These are phyloP conservation scores for Chaetomium cochliodes DNA, from an alignment of 495 filamentous ascomycete species.

Conservation along the genomic window DNA sequence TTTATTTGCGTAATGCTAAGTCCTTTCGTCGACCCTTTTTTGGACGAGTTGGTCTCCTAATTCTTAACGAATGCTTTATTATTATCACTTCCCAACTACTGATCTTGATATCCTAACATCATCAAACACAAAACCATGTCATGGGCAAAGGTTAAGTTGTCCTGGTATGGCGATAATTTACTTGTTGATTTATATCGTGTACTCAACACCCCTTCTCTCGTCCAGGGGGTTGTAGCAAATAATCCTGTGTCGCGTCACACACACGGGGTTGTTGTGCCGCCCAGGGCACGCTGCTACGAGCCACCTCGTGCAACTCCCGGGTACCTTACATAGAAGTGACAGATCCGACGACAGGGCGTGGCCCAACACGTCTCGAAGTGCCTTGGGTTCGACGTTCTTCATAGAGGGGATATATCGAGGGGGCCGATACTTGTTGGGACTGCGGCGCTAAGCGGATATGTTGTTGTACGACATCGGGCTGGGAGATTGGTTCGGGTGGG, in stretches of 20 bases:
- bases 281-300: not conserved
- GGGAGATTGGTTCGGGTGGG: not conserved
- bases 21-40: too few relatives aligned
- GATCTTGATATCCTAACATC: too few relatives aligned
- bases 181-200: not conserved
- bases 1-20: too few relatives aligned
- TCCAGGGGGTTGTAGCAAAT: not conserved
- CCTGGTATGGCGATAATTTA: too few relatives aligned
- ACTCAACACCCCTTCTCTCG: not conserved
- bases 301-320: not conserved
- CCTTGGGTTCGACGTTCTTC: not conserved
- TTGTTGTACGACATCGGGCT: not conserved
- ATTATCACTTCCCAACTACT: too few relatives aligned
- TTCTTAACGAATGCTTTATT: too few relatives aligned
- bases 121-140: too few relatives aligned
- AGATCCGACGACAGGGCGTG: not conserved
- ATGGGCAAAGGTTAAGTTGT: too few relatives aligned
- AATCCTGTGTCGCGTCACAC: not conserved
- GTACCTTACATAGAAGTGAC: constrained; percentile 9
- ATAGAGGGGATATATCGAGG: not conserved
- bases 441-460: not conserved
- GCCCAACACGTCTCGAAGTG: not conserved
- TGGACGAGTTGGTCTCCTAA: too few relatives aligned
- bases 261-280: not conserved
- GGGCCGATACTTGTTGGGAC: not conserved